These are phyloP conservation scores for Coniferiporia sulphurascens DNA, from an alignment of 1,284 basidiomycete genomes.

Conservation along the genomic window DNA sequence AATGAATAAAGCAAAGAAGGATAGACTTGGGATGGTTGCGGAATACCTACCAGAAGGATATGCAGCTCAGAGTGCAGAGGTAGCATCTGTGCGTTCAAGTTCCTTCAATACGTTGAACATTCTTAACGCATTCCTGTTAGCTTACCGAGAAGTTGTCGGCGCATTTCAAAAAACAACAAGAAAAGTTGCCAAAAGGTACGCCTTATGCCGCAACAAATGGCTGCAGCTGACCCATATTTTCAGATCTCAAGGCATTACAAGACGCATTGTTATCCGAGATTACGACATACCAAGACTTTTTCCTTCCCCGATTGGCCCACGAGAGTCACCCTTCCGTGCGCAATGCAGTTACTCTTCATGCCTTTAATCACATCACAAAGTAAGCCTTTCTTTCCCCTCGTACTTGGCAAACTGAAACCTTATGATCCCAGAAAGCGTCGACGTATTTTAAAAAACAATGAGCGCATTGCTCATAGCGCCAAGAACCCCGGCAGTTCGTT, in stretches of 20 bases:
- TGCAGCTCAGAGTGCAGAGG: constrained; percentile 26
- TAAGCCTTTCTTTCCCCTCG: constrained; percentile 31
- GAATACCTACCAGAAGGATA: constrained; percentile 45
- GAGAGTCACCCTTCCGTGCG: constrained; percentile 51
- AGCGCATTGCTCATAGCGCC: constrained; percentile 68
- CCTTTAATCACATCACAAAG: constrained; percentile 84
- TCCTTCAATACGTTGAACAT: neutral
- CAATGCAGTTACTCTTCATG: constrained; percentile 69
- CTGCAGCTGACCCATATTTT: constrained; percentile 18
- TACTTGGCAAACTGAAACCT: constrained; percentile 16
- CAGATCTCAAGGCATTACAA: constrained; percentile 55
- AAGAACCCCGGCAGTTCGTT: constrained; percentile 47
- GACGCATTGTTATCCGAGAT: constrained; percentile 61
- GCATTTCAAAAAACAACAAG: constrained; percentile 50
- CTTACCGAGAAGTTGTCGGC: constrained; percentile 54
- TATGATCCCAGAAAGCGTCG: constrained; percentile 72
- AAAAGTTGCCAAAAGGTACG: constrained; percentile 48
- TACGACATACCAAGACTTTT: constrained; percentile 70
- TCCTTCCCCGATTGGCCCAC: constrained; percentile 56
- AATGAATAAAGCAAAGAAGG: constrained; percentile 35
- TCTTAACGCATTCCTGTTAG: constrained; percentile 33
- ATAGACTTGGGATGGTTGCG: constrained; percentile 49
- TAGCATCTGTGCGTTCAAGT: constrained; percentile 26
- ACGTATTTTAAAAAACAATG: constrained; percentile 91
- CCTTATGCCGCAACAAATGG: neutral